phyloP scores from a whole-genome alignment of 2,329 filamentous ascomycete genomes.

The Nakataea oryzae region DNA sequence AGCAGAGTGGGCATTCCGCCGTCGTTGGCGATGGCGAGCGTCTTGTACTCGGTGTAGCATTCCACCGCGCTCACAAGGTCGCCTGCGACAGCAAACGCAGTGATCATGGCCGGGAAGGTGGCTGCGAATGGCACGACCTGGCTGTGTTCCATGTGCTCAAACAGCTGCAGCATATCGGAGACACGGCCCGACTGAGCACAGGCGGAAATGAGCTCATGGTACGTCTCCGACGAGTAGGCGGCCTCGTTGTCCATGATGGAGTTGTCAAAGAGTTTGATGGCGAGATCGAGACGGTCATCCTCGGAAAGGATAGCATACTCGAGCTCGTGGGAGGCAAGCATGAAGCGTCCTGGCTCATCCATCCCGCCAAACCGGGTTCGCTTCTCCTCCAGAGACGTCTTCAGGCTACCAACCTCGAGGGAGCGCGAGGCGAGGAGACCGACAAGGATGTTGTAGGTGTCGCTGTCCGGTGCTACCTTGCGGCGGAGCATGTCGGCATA shows the following conservation, averaged over 20 bases:
- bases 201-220: conserved; percentile 74
- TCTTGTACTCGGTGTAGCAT: conserved; percentile 91
- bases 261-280: conserved; percentile 74
- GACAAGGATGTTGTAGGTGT: conserved; percentile 83
- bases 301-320: conserved; percentile 79
- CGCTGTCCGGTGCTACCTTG: conserved; percentile 67
- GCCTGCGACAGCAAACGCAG: conserved; percentile 73
- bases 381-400: conserved; percentile 68
- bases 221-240: conserved; percentile 71
- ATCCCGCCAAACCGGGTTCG: conserved; percentile 76
- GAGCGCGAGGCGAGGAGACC: conserved; percentile 72
- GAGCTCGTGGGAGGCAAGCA: conserved; percentile 78
- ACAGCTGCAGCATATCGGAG: conserved; percentile 82
- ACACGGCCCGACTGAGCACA: conserved; percentile 75
- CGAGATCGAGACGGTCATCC: conserved; percentile 77
- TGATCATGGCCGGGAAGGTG: conserved; percentile 88
- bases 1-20: conserved; percentile 58
- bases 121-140: conserved; percentile 65
- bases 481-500: conserved; percentile 94
- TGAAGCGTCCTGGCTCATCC: conserved; percentile 74
- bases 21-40: conserved; percentile 76
- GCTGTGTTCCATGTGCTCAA: conserved; percentile 79
- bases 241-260: conserved; percentile 54
- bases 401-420: conserved; percentile 64
- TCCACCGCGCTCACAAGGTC: conserved; percentile 84